Conservation (phyloP, 2,329 filamentous ascomycete species). For the Microdochium nivale region DNA sequence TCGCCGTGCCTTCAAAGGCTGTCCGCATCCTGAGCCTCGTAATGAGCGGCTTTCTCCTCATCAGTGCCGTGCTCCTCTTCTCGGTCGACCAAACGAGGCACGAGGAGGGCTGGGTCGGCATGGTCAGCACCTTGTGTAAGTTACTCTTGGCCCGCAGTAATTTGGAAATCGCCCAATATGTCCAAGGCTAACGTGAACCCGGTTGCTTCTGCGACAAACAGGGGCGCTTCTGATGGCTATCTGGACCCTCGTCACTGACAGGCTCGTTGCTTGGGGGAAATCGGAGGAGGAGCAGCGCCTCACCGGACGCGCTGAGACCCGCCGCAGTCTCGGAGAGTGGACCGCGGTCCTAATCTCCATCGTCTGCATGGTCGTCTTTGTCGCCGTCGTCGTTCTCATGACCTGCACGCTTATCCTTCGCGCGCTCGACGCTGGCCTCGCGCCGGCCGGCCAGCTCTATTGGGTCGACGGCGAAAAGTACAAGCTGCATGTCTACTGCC, state of each 20-base stretch:
- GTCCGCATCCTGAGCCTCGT: slow-evolving; percentile 66
- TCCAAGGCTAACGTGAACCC: slow-evolving; percentile 5
- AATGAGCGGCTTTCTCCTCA: slow-evolving; percentile 56
- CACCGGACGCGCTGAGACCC: slow-evolving; percentile 79
- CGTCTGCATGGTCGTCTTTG: slow-evolving; percentile 60
- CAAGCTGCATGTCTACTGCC: slow-evolving; percentile 75
- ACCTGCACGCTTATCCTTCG: slow-evolving; percentile 74
- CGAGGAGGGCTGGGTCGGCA: slow-evolving; percentile 90
- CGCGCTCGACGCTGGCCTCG: slow-evolving; percentile 66
- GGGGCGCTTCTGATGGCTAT: slow-evolving; percentile 70
- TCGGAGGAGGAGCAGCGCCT: slow-evolving; percentile 85
- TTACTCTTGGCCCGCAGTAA: not conserved
- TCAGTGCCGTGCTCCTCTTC: slow-evolving; percentile 73
- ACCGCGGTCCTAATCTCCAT: slow-evolving; percentile 68
- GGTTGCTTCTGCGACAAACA: slow-evolving; percentile 3
- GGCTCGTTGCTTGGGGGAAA: slow-evolving; percentile 86
- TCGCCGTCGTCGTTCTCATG: slow-evolving; percentile 62
- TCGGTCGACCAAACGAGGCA: slow-evolving; percentile 64
- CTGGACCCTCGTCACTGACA: slow-evolving; percentile 73
- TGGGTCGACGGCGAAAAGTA: slow-evolving; percentile 81
- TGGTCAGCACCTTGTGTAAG: slow-evolving; percentile 65
- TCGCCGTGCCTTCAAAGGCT: slow-evolving; percentile 71
- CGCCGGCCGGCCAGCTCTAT: slow-evolving; percentile 65
- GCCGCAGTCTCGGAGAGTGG: slow-evolving; percentile 79
- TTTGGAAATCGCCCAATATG: not conserved